These are phyloP conservation scores for Lasiosphaeria ovina DNA, from an alignment of 495 filamentous ascomycete species.

Conservation along the genomic window DNA sequence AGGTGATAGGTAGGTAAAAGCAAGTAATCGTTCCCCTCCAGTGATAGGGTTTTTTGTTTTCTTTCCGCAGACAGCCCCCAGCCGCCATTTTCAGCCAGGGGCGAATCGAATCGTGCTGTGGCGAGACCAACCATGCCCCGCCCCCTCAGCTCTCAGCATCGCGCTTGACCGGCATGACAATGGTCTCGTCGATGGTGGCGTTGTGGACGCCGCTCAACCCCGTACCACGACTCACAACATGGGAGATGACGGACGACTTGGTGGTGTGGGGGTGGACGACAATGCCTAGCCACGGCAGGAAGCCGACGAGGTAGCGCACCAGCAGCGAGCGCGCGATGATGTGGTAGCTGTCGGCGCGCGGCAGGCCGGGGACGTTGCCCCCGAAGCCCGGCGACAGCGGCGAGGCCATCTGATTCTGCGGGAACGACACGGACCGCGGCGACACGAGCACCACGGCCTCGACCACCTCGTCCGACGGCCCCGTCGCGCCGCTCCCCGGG, in stretches of 20 bases:
- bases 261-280: slow-evolving; percentile 15
- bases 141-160: too few species aligned
- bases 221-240: slow-evolving; percentile 19
- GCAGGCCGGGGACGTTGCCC: background rate
- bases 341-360: slow-evolving; percentile 16
- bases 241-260: slow-evolving; percentile 12
- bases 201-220: slow-evolving; percentile 15
- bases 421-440: slow-evolving; percentile 2
- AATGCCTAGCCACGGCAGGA: slow-evolving; percentile 31
- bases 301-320: slow-evolving; percentile 21
- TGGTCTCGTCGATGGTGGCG: background rate
- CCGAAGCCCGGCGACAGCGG: background rate
- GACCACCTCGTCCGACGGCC: slow-evolving; percentile 5
- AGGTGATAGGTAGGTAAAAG: too few species aligned
- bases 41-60: too few species aligned
- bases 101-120: too few species aligned
- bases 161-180: too few species aligned
- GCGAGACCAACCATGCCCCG: too few species aligned
- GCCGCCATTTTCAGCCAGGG: too few species aligned
- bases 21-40: too few species aligned
- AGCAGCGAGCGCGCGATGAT: slow-evolving; percentile 16
- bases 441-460: slow-evolving; percentile 9
- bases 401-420: background rate
- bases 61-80: too few species aligned
- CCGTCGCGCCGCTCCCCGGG: background rate